These are phyloP conservation scores for Fusarium virguliforme DNA, from an alignment of 2,329 filamentous ascomycete species.

Conservation along the genomic window DNA sequence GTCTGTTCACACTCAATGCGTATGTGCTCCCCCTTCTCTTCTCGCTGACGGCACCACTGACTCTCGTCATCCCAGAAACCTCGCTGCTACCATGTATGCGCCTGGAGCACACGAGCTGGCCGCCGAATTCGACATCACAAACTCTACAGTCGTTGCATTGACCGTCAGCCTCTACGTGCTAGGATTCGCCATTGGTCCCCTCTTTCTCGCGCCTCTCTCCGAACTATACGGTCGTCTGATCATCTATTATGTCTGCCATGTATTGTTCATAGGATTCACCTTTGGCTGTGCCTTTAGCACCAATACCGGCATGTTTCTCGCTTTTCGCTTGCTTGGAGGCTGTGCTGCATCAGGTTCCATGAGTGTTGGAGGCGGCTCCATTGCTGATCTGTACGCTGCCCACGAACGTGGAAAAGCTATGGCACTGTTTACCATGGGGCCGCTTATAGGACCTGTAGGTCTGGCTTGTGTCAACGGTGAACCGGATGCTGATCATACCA, in stretches of 20 bases:
- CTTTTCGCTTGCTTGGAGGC: conserved; percentile 36
- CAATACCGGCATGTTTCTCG: conserved; percentile 33
- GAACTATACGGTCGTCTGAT: conserved; percentile 38
- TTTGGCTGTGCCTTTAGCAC: conserved; percentile 37
- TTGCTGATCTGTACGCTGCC: conserved; percentile 35
- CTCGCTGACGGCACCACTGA: not conserved
- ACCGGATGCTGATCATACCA: fast-evolving
- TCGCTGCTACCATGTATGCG: conserved; percentile 47
- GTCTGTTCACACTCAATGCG: conserved; percentile 59
- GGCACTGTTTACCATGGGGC: conserved; percentile 73
- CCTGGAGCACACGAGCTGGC: conserved; percentile 37
- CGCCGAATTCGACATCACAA: conserved; percentile 34
- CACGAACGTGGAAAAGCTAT: conserved; percentile 71
- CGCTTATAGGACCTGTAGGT: conserved; percentile 69
- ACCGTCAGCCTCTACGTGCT: conserved; percentile 35
- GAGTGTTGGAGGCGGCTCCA: conserved; percentile 39
- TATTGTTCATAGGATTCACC: conserved; percentile 29
- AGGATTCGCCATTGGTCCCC: conserved; percentile 42
- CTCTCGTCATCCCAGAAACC: conserved; percentile 20
- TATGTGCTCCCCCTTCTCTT: not conserved
- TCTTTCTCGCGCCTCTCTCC: conserved; percentile 41
- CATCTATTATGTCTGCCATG: conserved; percentile 33
- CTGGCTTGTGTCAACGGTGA: too few species aligned
- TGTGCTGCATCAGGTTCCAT: conserved; percentile 41
- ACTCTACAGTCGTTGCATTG: conserved; percentile 26